Conservation (phyloP, 2,329 filamentous ascomycete genomes). For the Chaetomium olivaceum region DNA sequence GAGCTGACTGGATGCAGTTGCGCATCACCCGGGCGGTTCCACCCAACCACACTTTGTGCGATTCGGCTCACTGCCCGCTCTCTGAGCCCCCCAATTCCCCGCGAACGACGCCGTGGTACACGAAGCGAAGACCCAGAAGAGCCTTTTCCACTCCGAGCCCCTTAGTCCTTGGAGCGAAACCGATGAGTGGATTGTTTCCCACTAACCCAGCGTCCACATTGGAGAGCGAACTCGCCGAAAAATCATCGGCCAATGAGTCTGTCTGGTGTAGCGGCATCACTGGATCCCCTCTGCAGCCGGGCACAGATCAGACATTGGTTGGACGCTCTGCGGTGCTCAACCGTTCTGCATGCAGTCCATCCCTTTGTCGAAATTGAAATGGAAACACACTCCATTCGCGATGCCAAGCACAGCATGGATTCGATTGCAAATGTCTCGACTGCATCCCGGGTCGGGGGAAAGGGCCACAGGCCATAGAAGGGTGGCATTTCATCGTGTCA, state of each 20-base stretch:
- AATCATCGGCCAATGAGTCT: conserved; percentile 13
- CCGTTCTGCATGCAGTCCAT: conserved; percentile 10
- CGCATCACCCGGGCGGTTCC: not conserved
- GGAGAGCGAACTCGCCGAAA: conserved; percentile 7
- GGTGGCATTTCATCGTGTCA: not conserved
- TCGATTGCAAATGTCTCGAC: not conserved
- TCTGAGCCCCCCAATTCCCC: not conserved
- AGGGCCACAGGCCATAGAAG: not conserved
- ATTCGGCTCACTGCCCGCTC: not conserved
- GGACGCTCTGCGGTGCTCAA: not conserved
- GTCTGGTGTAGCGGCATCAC: not conserved
- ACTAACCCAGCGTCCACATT: not conserved
- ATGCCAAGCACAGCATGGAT: not conserved
- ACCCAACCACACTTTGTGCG: not conserved
- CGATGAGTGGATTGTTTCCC: not conserved
- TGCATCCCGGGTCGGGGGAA: not conserved
- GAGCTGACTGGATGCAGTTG: conserved; percentile 2
- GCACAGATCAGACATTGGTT: conserved; percentile 6
- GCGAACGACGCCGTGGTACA: conserved; percentile 16
- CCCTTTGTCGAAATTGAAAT: not conserved
- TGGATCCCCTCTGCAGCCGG: conserved; percentile 11
- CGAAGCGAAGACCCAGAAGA: not conserved
- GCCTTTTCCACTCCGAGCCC: not conserved
- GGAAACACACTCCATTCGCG: conserved; percentile 1
- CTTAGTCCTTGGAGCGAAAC: not conserved